These are phyloP conservation scores for Ceratocystis albifundus DNA, from an alignment of 2,329 filamentous ascomycete species.

Conservation along the genomic window DNA sequence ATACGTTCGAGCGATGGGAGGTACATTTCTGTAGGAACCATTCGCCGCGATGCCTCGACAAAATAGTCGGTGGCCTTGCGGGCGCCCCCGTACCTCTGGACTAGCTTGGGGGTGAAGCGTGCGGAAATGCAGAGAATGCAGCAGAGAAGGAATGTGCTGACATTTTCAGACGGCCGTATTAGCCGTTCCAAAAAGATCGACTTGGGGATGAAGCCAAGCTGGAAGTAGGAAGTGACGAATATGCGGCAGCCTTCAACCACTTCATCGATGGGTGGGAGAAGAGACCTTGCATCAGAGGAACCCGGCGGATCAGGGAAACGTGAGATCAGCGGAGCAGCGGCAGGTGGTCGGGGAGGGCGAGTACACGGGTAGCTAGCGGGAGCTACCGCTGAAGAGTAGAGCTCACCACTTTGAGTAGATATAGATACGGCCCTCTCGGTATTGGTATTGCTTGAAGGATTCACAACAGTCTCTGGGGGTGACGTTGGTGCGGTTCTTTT, in stretches of 20 bases:
- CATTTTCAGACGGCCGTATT: slow-evolving; percentile 23
- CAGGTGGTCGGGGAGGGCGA: neutral
- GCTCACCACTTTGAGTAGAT: neutral
- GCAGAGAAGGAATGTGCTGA: slow-evolving; percentile 28
- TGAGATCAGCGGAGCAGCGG: neutral
- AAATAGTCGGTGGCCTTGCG: slow-evolving; percentile 28
- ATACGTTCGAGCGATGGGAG: slow-evolving; percentile 27
- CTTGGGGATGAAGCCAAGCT: slow-evolving; percentile 30
- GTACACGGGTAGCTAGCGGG: neutral
- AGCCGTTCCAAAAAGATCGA: slow-evolving; percentile 28
- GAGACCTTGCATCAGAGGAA: neutral
- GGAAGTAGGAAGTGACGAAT: slow-evolving; percentile 29
- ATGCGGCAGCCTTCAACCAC: slow-evolving; percentile 28
- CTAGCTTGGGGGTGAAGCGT: slow-evolving; percentile 28
- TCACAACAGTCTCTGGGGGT: neutral
- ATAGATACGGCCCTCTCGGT: neutral
- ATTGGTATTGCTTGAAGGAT: neutral
- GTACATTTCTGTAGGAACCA: slow-evolving; percentile 29
- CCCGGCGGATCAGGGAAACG: neutral
- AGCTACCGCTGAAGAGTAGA: neutral
- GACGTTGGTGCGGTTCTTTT: neutral
- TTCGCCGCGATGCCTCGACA: slow-evolving; percentile 25
- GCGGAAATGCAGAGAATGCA: slow-evolving; percentile 29
- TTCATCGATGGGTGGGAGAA: slow-evolving; percentile 26
- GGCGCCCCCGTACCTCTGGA: slow-evolving; percentile 26